Conservation (phyloP, 164 flowering plant species). For the Tetrastigma voinierianum region DNA sequence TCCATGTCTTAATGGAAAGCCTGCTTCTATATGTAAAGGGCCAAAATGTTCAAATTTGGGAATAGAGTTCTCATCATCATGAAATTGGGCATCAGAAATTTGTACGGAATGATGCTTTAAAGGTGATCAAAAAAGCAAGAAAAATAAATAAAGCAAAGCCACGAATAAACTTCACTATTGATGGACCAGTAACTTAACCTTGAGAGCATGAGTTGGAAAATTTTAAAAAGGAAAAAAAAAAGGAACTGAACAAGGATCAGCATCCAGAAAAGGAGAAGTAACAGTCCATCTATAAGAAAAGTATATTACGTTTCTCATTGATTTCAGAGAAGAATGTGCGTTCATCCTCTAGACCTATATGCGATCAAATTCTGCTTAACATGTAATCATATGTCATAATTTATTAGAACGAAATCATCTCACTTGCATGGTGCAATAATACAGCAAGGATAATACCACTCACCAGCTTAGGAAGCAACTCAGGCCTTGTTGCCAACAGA, state of each 20-base stretch:
- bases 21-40: too few relatives aligned
- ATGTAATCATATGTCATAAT: neutral
- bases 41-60: neutral
- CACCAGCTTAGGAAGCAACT: conserved; percentile 35
- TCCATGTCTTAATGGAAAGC: too few relatives aligned
- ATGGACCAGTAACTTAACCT: neutral
- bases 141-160: neutral
- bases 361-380: neutral
- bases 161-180: neutral
- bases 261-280: neutral
- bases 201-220: neutral
- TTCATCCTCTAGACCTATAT: neutral
- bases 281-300: neutral
- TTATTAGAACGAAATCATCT: neutral
- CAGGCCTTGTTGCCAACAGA: conserved; percentile 23
- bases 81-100: neutral
- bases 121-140: neutral
- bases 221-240: too few relatives aligned
- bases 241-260: too few relatives aligned
- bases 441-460: conserved; percentile 11
- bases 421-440: neutral
- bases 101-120: neutral
- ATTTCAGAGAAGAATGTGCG: neutral
- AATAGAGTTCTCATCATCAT: neutral
- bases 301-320: neutral